Conservation (phyloP, 2,329 filamentous ascomycete genomes). For the Aspergillus floridensis region DNA sequence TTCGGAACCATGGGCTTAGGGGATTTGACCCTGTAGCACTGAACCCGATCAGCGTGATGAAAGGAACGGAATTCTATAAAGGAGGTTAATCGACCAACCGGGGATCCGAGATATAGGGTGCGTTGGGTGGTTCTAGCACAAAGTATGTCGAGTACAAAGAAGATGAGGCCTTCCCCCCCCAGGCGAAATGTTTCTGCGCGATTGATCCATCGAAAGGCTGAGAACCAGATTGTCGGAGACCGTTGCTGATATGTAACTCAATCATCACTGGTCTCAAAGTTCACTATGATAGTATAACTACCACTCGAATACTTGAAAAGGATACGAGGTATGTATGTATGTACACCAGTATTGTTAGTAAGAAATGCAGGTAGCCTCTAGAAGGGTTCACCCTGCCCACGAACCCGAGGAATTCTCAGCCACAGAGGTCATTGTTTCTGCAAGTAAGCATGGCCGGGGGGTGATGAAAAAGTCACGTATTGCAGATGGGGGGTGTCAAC, state of each 20-base stretch:
- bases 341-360: too few species aligned
- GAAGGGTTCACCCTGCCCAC: neutral
- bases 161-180: too few species aligned
- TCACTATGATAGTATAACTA: too few species aligned
- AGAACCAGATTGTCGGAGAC: too few species aligned
- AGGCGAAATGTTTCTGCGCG: too few species aligned
- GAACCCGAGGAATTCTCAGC: neutral
- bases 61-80: neutral
- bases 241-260: too few species aligned
- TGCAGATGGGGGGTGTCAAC: neutral
- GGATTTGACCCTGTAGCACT: neutral
- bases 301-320: neutral
- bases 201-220: too few species aligned
- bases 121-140: too few species aligned
- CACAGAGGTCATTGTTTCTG: slow-evolving; percentile 5
- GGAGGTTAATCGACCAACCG: neutral
- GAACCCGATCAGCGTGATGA: neutral
- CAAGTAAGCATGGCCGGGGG: neutral
- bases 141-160: too few species aligned
- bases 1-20: neutral
- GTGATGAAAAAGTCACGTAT: too few species aligned
- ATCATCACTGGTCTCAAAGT: too few species aligned
- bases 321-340: neutral
- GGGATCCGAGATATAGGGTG: neutral
- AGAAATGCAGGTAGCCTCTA: neutral